These are phyloP conservation scores for Cutaneotrichosporon cyanovorans DNA, from an alignment of 1,284 basidiomycete species.

Conservation along the genomic window DNA sequence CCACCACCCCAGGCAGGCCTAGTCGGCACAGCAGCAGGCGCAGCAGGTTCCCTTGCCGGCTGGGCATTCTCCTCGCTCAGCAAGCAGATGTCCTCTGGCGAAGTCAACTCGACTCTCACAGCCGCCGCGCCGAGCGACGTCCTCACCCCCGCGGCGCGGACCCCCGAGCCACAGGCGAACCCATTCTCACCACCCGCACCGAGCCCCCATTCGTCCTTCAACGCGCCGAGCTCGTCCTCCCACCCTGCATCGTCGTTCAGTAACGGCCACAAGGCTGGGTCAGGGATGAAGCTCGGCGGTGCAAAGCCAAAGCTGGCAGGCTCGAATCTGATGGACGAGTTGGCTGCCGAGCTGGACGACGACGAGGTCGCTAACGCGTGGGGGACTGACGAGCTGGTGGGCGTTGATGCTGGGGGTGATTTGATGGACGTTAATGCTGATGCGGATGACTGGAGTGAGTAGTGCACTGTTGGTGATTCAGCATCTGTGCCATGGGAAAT, in stretches of 20 bases:
- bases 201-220: background rate
- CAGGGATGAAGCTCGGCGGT: constrained; percentile 62
- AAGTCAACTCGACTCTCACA: constrained; percentile 61
- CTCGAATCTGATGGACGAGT: constrained; percentile 52
- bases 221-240: background rate
- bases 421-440: constrained; percentile 72
- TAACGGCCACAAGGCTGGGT: background rate
- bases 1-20: constrained; percentile 48
- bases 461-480: background rate
- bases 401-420: constrained; percentile 62
- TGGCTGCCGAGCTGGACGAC: constrained; percentile 50
- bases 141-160: too few species aligned
- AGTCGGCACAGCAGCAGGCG: constrained; percentile 77
- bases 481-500: too few species aligned
- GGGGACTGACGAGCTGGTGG: constrained; percentile 69
- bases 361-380: constrained; percentile 54
- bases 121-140: constrained; percentile 8
- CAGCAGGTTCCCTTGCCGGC: constrained; percentile 79
- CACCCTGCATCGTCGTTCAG: too few species aligned
- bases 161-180: too few species aligned
- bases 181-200: constrained; percentile 4
- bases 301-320: constrained; percentile 25
- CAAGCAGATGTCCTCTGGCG: constrained; percentile 66
- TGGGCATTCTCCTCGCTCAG: constrained; percentile 87
- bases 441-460: constrained; percentile 81